A percentile compares a stretch with the other conserved stretches of the same genome.
These are phyloP conservation scores for Cyclanthera cordifolia DNA, from an alignment of 306 rosid genomes.

Conservation along the genomic window DNA sequence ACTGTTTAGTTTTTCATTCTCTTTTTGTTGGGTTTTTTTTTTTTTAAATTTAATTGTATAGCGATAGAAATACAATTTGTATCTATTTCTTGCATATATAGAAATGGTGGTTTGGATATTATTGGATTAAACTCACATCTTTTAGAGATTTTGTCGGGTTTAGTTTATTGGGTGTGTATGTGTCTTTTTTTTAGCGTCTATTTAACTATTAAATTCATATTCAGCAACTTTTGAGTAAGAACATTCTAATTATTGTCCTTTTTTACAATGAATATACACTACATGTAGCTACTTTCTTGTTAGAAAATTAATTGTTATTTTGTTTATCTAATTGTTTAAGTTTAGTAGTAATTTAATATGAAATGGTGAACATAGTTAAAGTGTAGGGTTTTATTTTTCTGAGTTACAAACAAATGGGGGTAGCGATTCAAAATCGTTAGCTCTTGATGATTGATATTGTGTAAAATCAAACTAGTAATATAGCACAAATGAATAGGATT, in stretches of 20 bases:
- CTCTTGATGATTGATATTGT: no score
- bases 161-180: neutral
- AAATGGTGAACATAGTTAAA: no score
- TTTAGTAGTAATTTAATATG: neutral
- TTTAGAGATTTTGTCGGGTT: neutral
- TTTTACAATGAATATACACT: no score
- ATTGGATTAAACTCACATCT: neutral
- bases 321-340: neutral
- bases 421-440: no score
- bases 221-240: no score
- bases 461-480: no score
- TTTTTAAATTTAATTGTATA: slow-evolving; percentile 15
- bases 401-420: neutral
- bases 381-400: no score
- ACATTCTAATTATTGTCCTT: no score
- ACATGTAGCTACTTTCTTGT: no score
- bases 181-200: neutral
- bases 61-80: slow-evolving; percentile 7
- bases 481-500: no score
- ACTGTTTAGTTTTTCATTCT: neutral
- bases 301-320: neutral
- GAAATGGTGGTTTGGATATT: slow-evolving; percentile 12
- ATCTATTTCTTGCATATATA: slow-evolving; percentile 14
- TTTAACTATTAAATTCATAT: neutral
- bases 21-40: neutral